Percentiles rank a stretch among this genome's conserved stretches.
Evolutionary conservation across 805 yeast genomes (phyloP).

Genomic region (Starmerella geochares): DNA sequence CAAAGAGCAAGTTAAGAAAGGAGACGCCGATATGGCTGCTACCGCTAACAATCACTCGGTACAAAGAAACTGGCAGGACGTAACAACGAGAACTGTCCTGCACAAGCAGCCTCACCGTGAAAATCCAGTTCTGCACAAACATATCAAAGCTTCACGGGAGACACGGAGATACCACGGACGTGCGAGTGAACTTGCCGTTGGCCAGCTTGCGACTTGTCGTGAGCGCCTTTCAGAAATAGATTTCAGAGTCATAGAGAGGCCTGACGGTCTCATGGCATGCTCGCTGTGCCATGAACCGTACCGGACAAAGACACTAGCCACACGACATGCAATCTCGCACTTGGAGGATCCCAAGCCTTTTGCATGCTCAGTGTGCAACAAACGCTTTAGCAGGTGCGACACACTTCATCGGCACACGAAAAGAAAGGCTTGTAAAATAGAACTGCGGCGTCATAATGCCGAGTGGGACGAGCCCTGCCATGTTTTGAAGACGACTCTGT

Average conservation of each 20-base stretch:
- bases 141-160: background rate
- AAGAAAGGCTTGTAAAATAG: background rate
- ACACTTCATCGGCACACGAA: background rate
- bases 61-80: too few species aligned
- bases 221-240: background rate
- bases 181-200: background rate
- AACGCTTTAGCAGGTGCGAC: background rate
- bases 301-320: background rate
- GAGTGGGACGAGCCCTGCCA: background rate
- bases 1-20: too few species aligned
- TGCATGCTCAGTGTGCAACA: background rate
- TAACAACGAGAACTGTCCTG: too few species aligned
- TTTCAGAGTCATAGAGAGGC: background rate
- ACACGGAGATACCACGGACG: background rate
- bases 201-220: background rate
- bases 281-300: background rate
- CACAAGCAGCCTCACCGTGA: too few species aligned
- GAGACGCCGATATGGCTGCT: too few species aligned
- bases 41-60: too few species aligned
- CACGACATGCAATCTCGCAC: background rate
- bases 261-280: background rate
- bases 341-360: background rate
- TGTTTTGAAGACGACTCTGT: background rate
- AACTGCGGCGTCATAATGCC: background rate
- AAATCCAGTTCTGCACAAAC: too few species aligned